Conservation (phyloP, 2,329 filamentous ascomycete species). For the Fusarium marasasianum region DNA sequence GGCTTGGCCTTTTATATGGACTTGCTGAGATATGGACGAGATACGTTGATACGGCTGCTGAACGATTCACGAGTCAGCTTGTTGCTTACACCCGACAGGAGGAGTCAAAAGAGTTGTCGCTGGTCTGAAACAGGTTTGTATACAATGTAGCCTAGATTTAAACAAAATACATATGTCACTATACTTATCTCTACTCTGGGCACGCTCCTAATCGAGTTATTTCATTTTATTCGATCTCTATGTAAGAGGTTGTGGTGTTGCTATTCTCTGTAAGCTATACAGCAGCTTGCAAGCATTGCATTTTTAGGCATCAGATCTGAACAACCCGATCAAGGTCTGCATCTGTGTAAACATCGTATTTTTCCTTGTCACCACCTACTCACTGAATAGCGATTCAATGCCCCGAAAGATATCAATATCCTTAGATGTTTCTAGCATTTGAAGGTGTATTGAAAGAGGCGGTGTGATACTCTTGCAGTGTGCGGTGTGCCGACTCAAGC, state of each 20-base stretch:
- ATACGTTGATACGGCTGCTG: not conserved
- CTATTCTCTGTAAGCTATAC: too few relatives aligned
- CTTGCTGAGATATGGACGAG: not conserved
- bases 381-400: not conserved
- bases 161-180: not conserved
- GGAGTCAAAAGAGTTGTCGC: not conserved
- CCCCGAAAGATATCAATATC: not conserved
- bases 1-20: not conserved
- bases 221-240: not conserved
- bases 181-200: not conserved
- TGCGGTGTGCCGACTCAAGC: not conserved
- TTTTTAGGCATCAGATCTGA: not conserved
- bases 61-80: not conserved
- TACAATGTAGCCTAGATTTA: not conserved
- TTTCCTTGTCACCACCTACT: not conserved
- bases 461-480: not conserved
- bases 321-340: not conserved
- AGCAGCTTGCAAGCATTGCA: not conserved
- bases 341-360: accelerated
- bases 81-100: not conserved
- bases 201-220: accelerated
- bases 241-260: not conserved
- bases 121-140: not conserved
- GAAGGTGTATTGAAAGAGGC: not conserved
- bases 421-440: not conserved